Evolutionary conservation across 1,139 yeast species (phyloP), one percentile per base, ranked within the genome.

Genomic region (Sugiyamaella grinbergsii): DNA sequence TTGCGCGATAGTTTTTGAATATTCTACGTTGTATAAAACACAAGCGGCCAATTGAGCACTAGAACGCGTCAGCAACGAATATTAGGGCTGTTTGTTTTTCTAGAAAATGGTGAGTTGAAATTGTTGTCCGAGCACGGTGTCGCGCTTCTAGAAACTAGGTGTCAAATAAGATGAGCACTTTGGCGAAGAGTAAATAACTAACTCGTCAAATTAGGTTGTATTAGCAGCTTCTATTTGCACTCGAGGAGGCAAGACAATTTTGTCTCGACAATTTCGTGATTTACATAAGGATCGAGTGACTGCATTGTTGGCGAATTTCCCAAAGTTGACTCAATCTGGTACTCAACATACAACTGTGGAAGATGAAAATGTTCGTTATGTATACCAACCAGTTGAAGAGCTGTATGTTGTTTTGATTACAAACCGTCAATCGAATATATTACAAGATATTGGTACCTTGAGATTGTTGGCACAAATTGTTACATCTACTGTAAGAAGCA

Each of bases 201-300:
- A 8, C 22, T 5, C 6, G 5, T 13, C 23, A n/a, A n/a, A n/a
- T 8, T 38, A 45, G 90, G 89, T 80, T 59, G 85, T 93, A 50
- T 78, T 93, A 68, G 96, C 98, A 51, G 97, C 97, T 52, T 87
- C 97, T 47, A 87, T 93, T 62, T 89, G 97, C 70, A 87, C 97
- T 46, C 87, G 94, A 63, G 88, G 94, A 54, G 99, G 99, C 54
- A 93, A 90, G 65, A 91, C 97, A 33, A 80, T 94, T 58, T 74
- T 94, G 53, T 88, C 97, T 29, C 83, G 99, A 66, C 98, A 90
- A 72, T 94, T 93, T 73, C 80, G 83, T 57, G 97, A 90, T 59
- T 73, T 93, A 62, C 77, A 88, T 46, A 85, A 84, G 66, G 96
- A 91, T 65, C 78, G 95, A 60, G 91, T 91, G 62, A 85, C 95